Evolutionary conservation across 192 early-diverging fungal genomes (phyloP).

Genomic region (Funneliformis geosporum): DNA sequence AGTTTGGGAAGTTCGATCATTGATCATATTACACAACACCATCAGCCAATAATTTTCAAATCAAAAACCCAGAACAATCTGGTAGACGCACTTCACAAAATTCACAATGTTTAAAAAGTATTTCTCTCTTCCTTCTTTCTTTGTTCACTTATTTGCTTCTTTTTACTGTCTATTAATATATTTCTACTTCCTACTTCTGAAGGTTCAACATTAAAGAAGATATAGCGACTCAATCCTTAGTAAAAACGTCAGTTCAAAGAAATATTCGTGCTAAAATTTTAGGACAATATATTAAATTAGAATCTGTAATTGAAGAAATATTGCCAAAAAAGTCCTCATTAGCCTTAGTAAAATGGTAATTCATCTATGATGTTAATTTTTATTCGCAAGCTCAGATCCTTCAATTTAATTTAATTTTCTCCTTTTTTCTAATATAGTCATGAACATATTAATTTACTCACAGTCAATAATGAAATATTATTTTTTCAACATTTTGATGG

Average conservation of each 20-base stretch:
- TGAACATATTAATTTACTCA: constrained; percentile 83
- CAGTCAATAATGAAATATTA: constrained; percentile 81
- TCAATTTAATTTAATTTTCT: not conserved
- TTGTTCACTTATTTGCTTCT: not conserved
- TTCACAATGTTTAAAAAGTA: constrained; percentile 19
- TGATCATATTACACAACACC: no score
- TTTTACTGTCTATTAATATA: not conserved
- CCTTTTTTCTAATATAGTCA: constrained; percentile 55
- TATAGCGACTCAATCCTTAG: constrained; percentile 80
- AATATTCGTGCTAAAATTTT: constrained; percentile 79
- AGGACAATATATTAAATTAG: constrained; percentile 87
- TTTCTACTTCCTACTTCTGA: not conserved
- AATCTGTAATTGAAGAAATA: constrained; percentile 85
- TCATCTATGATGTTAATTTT: not conserved
- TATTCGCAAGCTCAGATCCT: not conserved
- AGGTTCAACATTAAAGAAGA: constrained; percentile 79
- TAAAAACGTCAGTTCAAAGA: constrained; percentile 91
- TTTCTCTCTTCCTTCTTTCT: not conserved
- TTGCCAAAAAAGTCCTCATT: constrained; percentile 95
- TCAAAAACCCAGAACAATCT: no score
- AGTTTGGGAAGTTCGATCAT: no score
- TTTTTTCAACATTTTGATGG: constrained; percentile 98
- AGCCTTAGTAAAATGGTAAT: constrained; percentile 83
- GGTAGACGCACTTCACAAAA: not conserved
- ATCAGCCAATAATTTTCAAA: no score